Evolutionary conservation across 495 filamentous ascomycete species (phyloP).

Genomic region (Pseudotulostoma volvatum): DNA sequence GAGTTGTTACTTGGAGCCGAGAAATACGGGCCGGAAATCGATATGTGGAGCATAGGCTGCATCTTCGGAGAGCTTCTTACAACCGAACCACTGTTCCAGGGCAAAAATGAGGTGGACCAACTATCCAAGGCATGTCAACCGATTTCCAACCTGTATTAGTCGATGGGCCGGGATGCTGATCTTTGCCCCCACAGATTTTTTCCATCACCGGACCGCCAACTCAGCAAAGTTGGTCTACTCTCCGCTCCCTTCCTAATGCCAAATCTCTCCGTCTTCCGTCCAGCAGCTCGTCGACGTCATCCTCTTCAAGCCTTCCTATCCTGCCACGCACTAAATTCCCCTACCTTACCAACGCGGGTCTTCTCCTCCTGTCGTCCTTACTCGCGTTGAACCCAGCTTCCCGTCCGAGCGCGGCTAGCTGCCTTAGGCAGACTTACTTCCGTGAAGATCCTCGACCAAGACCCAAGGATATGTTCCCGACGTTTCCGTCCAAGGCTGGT

Average conservation of each 20-base stretch:
- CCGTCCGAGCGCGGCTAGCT: constrained; percentile 52
- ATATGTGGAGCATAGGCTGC: constrained; percentile 94
- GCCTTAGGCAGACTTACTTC: constrained; percentile 72
- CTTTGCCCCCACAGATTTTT: constrained; percentile 53
- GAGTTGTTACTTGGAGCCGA: constrained; percentile 75
- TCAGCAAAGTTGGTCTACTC: constrained; percentile 70
- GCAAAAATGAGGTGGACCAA: constrained; percentile 89
- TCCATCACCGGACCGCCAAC: constrained; percentile 81
- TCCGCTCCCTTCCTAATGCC: constrained; percentile 79
- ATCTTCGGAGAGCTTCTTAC: constrained; percentile 86
- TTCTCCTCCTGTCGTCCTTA: constrained; percentile 46
- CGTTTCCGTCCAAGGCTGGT: constrained; percentile 86
- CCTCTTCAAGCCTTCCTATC: constrained; percentile 13
- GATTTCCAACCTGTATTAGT: not conserved
- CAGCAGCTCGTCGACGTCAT: constrained; percentile 14
- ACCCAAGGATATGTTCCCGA: constrained; percentile 71
- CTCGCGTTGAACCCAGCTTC: constrained; percentile 58
- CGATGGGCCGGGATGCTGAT: too few species aligned
- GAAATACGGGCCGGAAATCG: constrained; percentile 60
- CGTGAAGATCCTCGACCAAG: constrained; percentile 78
- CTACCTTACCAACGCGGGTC: constrained; percentile 60
- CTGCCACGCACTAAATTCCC: constrained; percentile 58
- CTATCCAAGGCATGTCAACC: constrained; percentile 32
- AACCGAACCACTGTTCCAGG: constrained; percentile 72
- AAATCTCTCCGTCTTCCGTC: constrained; percentile 64